Evolutionary conservation across 306 rosid species (phyloP).

Genomic region (Gynostemma pentaphyllum): DNA sequence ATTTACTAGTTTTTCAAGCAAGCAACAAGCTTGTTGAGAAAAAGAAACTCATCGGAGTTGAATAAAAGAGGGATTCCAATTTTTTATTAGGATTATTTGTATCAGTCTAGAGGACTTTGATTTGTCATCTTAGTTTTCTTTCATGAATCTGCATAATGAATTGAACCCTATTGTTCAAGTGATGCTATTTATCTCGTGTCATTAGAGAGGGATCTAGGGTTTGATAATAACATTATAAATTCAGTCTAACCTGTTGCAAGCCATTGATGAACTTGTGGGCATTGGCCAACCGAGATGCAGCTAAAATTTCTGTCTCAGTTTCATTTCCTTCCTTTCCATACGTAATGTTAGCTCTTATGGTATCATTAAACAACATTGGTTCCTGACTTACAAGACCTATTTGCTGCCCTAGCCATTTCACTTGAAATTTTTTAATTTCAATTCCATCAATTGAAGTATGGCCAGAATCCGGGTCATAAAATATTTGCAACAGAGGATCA

Average conservation of each 20-base stretch:
- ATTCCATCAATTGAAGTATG: constrained; percentile 48
- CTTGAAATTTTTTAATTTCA: constrained; percentile 39
- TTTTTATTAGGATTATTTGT: no score
- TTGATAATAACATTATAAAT: background rate
- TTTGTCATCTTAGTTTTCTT: no score
- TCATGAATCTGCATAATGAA: no score
- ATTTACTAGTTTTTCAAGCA: no score
- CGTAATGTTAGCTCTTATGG: constrained; percentile 56
- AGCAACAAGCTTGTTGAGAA: no score
- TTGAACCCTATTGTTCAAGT: no score
- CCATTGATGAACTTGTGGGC: constrained; percentile 63
- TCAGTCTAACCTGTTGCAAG: constrained; percentile 43
- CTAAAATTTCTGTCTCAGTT: constrained; percentile 50
- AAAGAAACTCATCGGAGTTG: no score
- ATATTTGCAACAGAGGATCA: constrained; percentile 59
- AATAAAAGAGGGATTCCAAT: no score
- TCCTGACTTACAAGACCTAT: constrained; percentile 79
- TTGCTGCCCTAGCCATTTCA: constrained; percentile 66
- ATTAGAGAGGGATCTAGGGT: no score
- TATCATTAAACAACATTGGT: constrained; percentile 61
- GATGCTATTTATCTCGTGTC: no score
- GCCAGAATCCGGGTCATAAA: constrained; percentile 63
- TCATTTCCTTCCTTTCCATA: constrained; percentile 50
- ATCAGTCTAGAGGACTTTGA: no score
- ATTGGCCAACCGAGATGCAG: constrained; percentile 58